Percentiles rank a stretch among this genome's conserved stretches.
These are phyloP conservation scores for Scheffersomyces illinoinensis DNA, from an alignment of 1,139 yeast genomes.

Conservation along the genomic window DNA sequence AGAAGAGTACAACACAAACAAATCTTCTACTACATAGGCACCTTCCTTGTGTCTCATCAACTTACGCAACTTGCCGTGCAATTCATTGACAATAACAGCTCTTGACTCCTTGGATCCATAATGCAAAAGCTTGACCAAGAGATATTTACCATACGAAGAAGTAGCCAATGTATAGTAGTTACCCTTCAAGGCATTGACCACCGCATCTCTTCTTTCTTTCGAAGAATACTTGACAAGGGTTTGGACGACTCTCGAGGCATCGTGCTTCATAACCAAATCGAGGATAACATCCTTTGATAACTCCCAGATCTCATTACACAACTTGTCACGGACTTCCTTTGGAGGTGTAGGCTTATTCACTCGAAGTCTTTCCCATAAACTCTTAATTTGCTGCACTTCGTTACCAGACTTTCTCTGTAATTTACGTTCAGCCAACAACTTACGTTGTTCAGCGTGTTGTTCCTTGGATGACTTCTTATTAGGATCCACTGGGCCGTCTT, in stretches of 20 bases:
- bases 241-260: slow-evolving; percentile 95
- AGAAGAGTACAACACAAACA: slow-evolving; percentile 81
- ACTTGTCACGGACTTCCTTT: slow-evolving; percentile 71
- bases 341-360: slow-evolving; percentile 84
- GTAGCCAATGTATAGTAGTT: slow-evolving; percentile 82
- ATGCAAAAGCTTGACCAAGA: slow-evolving; percentile 84
- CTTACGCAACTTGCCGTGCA: slow-evolving; percentile 88
- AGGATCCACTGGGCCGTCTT: slow-evolving; percentile 28
- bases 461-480: slow-evolving; percentile 59
- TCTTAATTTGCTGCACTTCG: slow-evolving; percentile 82
- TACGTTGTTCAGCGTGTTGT: slow-evolving; percentile 83
- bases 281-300: slow-evolving; percentile 73
- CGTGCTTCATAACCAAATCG: slow-evolving; percentile 92
- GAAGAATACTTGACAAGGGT: slow-evolving; percentile 85
- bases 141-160: slow-evolving; percentile 89
- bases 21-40: slow-evolving; percentile 97
- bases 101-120: slow-evolving; percentile 86
- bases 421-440: slow-evolving; percentile 78
- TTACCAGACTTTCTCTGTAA: slow-evolving; percentile 82
- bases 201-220: slow-evolving; percentile 73
- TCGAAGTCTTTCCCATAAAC: slow-evolving; percentile 88
- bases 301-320: slow-evolving; percentile 84
- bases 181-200: slow-evolving; percentile 72
- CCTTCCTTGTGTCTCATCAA: slow-evolving; percentile 97
- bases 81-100: slow-evolving; percentile 71